These are phyloP conservation scores for Termitomyces sp. DNA, from an alignment of 768 basidiomycete genomes.

Conservation along the genomic window DNA sequence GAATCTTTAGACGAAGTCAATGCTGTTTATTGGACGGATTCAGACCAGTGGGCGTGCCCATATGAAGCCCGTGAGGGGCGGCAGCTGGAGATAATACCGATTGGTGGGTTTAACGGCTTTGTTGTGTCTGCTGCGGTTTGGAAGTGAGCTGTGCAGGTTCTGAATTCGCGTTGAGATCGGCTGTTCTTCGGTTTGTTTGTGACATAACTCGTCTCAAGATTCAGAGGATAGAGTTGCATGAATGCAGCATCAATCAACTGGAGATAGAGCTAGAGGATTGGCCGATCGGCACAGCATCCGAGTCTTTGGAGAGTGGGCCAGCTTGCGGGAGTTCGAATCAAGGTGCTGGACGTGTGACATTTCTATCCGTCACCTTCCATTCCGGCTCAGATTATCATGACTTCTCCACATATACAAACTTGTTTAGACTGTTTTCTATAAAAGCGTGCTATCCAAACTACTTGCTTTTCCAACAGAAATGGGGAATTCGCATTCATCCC, in stretches of 20 bases:
- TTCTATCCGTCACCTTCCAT: conserved; percentile 14
- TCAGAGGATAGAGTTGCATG: background rate
- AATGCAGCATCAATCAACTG: background rate
- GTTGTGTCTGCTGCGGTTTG: background rate
- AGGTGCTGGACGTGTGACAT: conserved; percentile 18
- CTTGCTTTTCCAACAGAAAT: conserved; percentile 17
- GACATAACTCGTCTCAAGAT: conserved; percentile 17
- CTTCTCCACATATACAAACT: conserved; percentile 12
- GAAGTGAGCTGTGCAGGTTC: too few species aligned
- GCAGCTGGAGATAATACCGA: background rate
- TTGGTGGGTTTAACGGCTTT: background rate
- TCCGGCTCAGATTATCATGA: conserved; percentile 11
- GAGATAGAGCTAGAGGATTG: background rate
- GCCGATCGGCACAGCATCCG: conserved; percentile 10
- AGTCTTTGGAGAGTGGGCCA: too few species aligned
- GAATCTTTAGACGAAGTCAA: conserved; percentile 4
- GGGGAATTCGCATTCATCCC: conserved; percentile 30
- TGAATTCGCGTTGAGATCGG: conserved; percentile 1
- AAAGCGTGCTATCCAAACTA: background rate
- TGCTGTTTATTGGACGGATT: background rate
- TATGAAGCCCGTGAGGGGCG: background rate
- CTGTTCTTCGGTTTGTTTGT: conserved; percentile 11
- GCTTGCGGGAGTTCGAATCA: conserved; percentile 11
- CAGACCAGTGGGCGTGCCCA: background rate
- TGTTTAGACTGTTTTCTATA: conserved; percentile 16